Evolutionary conservation across 768 basidiomycete species (phyloP).

Genomic region (Naganishia vaughanmartiniae): DNA sequence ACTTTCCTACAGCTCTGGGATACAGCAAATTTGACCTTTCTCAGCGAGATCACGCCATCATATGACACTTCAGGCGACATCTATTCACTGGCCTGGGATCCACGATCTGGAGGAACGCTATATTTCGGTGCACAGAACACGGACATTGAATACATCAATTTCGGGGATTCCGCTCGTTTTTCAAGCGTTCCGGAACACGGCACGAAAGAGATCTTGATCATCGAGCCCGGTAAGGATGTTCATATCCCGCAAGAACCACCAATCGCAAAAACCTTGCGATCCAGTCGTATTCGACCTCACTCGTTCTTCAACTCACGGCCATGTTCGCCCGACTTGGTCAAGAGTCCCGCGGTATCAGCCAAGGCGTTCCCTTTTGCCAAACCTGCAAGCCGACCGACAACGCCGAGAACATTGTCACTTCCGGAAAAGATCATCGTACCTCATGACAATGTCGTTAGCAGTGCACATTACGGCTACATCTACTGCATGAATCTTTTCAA

Average conservation of each 20-base stretch:
- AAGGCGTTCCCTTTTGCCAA: constrained; percentile 14
- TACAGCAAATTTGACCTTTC: constrained; percentile 62
- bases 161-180: constrained; percentile 45
- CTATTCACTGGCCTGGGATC: constrained; percentile 78
- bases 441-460: constrained; percentile 70
- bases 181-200: constrained; percentile 1
- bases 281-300: constrained; percentile 57
- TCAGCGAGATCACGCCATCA: constrained; percentile 75
- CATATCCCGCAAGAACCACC: constrained; percentile 1
- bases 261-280: constrained; percentile 33
- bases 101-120: constrained; percentile 62
- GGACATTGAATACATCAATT: constrained; percentile 82
- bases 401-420: background rate
- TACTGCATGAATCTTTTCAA: constrained; percentile 70
- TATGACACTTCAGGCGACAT: constrained; percentile 82
- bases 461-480: constrained; percentile 91
- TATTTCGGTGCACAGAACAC: constrained; percentile 92
- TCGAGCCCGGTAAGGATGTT: constrained; percentile 8
- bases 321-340: constrained; percentile 32
- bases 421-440: constrained; percentile 57
- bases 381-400: constrained; percentile 23
- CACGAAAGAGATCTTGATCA: background rate
- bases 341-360: constrained; percentile 19
- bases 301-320: constrained; percentile 87
- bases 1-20: constrained; percentile 69